Evolutionary conservation across 257 asterid genomes (phyloP).

Genomic region (Ilex asprella): DNA sequence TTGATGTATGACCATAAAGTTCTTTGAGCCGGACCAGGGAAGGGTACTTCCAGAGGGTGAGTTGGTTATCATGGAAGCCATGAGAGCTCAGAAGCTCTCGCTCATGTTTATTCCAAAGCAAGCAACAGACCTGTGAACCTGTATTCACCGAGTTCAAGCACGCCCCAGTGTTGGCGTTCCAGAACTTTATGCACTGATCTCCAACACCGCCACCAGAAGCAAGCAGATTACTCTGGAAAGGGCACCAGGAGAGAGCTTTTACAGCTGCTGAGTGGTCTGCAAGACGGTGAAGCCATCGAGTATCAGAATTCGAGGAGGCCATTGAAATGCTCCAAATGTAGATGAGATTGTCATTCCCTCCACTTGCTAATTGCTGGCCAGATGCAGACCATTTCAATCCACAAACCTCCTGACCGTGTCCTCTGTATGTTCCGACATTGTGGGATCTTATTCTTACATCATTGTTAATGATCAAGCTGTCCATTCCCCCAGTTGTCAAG

Average conservation of each 20-base stretch:
- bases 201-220: slow-evolving; percentile 46
- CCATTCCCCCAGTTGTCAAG: slow-evolving; percentile 37
- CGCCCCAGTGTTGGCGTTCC: slow-evolving; percentile 37
- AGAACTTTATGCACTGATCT: slow-evolving; percentile 35
- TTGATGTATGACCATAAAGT: slow-evolving; percentile 54
- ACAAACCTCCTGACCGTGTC: slow-evolving; percentile 29
- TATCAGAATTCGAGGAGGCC: slow-evolving; percentile 23
- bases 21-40: slow-evolving; percentile 48
- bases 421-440: slow-evolving; percentile 24
- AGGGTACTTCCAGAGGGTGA: slow-evolving; percentile 41
- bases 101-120: slow-evolving; percentile 43
- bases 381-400: slow-evolving; percentile 34
- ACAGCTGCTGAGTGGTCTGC: slow-evolving; percentile 39
- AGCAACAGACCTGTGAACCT: slow-evolving; percentile 41
- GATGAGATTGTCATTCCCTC: slow-evolving; percentile 34
- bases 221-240: slow-evolving; percentile 43
- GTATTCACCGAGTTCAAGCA: slow-evolving; percentile 34
- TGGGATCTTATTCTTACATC: slow-evolving; percentile 26
- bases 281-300: slow-evolving; percentile 32
- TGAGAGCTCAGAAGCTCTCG: slow-evolving; percentile 40
- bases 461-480: slow-evolving; percentile 27
- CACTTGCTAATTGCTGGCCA: slow-evolving; percentile 38
- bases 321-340: slow-evolving; percentile 22
- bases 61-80: slow-evolving; percentile 35
- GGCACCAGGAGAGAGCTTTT: slow-evolving; percentile 49